phyloP scores from a whole-genome alignment of 2,329 filamentous ascomycete genomes.

The Aspergillus pseudoterreus region DNA sequence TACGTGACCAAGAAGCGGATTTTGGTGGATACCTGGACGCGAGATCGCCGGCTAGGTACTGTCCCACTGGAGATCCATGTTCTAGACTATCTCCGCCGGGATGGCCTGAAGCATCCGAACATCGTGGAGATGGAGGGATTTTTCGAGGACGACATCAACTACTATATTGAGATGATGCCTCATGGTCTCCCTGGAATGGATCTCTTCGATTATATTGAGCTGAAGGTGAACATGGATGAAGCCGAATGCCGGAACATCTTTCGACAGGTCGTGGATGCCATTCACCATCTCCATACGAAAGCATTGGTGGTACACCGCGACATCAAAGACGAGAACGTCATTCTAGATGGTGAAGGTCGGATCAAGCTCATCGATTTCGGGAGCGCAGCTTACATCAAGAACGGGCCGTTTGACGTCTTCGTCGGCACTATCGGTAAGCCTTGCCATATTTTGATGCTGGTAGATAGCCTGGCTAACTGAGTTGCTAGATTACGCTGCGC shows the following conservation, averaged over 20 bases:
- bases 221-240: constrained; percentile 95
- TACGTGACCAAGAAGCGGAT: constrained; percentile 97
- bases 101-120: constrained; percentile 60
- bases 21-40: constrained; percentile 96
- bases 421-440: constrained; percentile 91
- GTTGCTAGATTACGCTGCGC: constrained; percentile 83
- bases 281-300: constrained; percentile 87
- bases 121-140: constrained; percentile 68
- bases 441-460: constrained; percentile 1
- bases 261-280: constrained; percentile 81
- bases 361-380: constrained; percentile 99
- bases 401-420: constrained; percentile 96
- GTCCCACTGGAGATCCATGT: constrained; percentile 97
- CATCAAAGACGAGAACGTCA: constrained; percentile 98
- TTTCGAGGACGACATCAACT: constrained; percentile 68
- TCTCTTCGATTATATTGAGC: constrained; percentile 96
- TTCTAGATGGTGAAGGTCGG: constrained; percentile 88
- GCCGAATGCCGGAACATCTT: constrained; percentile 92
- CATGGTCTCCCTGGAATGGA: constrained; percentile 97
- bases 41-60: constrained; percentile 86
- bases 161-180: constrained; percentile 96
- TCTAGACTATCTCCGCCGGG: constrained; percentile 81
- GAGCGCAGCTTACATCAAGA: constrained; percentile 97
- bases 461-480: background rate
- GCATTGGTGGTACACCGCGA: constrained; percentile 93